Conservation (phyloP, 1,284 basidiomycete genomes). For the Xanthoconium separans region DNA sequence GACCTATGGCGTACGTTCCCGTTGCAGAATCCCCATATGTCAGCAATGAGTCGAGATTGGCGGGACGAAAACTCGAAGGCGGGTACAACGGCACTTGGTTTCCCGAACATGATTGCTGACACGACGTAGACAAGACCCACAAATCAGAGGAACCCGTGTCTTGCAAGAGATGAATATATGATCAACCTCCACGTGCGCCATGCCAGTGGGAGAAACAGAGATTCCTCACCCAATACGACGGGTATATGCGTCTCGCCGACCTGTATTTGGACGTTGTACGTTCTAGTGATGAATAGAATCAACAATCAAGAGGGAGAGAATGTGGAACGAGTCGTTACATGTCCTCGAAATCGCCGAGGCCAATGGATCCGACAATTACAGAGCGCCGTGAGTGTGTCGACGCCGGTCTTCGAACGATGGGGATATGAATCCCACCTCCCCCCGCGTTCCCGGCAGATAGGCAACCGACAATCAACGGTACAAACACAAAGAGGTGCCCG, state of each 20-base stretch:
- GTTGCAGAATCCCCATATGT: conserved; percentile 55
- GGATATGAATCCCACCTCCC: conserved; percentile 24
- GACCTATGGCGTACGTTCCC: conserved; percentile 51
- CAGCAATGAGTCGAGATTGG: conserved; percentile 40
- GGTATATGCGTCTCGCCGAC: conserved; percentile 42
- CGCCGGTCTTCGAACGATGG: conserved; percentile 15
- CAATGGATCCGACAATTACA: conserved; percentile 22
- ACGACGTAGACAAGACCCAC: conserved; percentile 54
- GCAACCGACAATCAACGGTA: conserved; percentile 5
- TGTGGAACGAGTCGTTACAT: conserved; percentile 37
- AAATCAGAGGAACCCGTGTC: conserved; percentile 60
- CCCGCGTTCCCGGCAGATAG: not conserved
- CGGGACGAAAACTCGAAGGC: conserved; percentile 38
- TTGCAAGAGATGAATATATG: conserved; percentile 12
- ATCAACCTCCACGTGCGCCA: not conserved
- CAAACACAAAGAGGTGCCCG: conserved; percentile 7
- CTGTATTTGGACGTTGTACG: conserved; percentile 46
- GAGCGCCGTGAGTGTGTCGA: conserved; percentile 13
- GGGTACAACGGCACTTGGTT: conserved; percentile 38
- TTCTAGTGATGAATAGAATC: conserved; percentile 29
- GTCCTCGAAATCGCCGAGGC: conserved; percentile 43
- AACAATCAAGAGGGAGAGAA: not conserved
- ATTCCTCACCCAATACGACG: conserved; percentile 43
- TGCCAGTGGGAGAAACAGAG: not conserved
- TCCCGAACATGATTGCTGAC: conserved; percentile 33